Percentiles rank a stretch among this genome's conserved stretches.
These are phyloP conservation scores for Lithospermum erythrorhizon DNA, from an alignment of 257 asterid genomes.

Conservation along the genomic window DNA sequence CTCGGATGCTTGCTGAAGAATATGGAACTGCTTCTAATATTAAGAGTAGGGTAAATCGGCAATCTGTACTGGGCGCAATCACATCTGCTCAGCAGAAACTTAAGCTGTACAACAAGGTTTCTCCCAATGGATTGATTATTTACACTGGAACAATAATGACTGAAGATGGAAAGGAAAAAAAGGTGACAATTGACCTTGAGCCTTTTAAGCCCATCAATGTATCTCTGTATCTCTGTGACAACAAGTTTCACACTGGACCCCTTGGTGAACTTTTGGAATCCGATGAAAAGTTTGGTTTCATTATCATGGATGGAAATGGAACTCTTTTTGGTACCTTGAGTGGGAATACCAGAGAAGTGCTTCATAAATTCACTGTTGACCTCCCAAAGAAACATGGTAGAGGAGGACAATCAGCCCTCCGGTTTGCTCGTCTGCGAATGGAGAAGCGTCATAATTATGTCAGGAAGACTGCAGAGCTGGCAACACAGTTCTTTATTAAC, in stretches of 20 bases:
- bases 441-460: constrained; percentile 42
- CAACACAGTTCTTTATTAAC: constrained; percentile 34
- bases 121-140: constrained; percentile 33
- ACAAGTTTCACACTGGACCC: constrained; percentile 36
- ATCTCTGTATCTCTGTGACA: constrained; percentile 36
- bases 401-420: constrained; percentile 44
- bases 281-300: constrained; percentile 41
- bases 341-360: constrained; percentile 37
- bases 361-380: constrained; percentile 38
- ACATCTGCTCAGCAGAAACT: constrained; percentile 40
- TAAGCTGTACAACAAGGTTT: constrained; percentile 32
- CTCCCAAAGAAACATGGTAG: constrained; percentile 43
- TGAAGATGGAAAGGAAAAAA: constrained; percentile 41
- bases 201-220: constrained; percentile 41
- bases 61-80: constrained; percentile 34
- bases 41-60: constrained; percentile 38
- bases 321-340: constrained; percentile 40
- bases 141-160: constrained; percentile 33
- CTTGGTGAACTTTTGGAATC: constrained; percentile 34
- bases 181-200: constrained; percentile 33
- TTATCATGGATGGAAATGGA: constrained; percentile 43
- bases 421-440: constrained; percentile 42
- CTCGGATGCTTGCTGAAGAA: constrained; percentile 37
- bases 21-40: constrained; percentile 41
- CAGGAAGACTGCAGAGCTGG: constrained; percentile 39